A percentile compares a stretch with the other conserved stretches of the same genome.
phyloP scores from a whole-genome alignment of 495 filamentous ascomycete species.

The Hypoxylon crocopeplum region DNA sequence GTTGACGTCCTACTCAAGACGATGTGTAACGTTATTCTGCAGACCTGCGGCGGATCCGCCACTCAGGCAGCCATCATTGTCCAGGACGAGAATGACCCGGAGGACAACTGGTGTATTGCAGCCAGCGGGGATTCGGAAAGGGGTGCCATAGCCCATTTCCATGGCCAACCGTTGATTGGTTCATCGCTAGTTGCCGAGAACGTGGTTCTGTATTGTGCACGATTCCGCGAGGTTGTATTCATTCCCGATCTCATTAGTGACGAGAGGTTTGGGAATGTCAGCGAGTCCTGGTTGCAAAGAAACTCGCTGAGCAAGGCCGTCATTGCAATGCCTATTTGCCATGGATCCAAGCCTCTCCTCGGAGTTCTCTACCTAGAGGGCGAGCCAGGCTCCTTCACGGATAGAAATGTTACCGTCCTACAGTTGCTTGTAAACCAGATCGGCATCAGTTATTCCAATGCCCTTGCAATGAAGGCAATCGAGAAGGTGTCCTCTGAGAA shows the following conservation, averaged over 20 bases:
- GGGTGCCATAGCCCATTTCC: slow-evolving; percentile 66
- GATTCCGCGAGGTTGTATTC: slow-evolving; percentile 84
- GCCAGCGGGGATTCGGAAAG: slow-evolving; percentile 74
- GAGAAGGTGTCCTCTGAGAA: slow-evolving; percentile 82
- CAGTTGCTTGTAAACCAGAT: slow-evolving; percentile 90
- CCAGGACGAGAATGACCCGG: slow-evolving; percentile 67
- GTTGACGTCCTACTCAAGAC: slow-evolving; percentile 84
- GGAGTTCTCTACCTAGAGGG: slow-evolving; percentile 89
- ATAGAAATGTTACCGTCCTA: slow-evolving; percentile 83
- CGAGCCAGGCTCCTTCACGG: slow-evolving; percentile 83
- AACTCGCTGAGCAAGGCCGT: slow-evolving; percentile 77
- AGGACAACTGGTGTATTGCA: slow-evolving; percentile 71
- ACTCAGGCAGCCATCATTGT: slow-evolving; percentile 81
- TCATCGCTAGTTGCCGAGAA: slow-evolving; percentile 71
- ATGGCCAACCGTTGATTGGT: slow-evolving; percentile 71
- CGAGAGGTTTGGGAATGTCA: slow-evolving; percentile 85
- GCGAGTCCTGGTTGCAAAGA: slow-evolving; percentile 69
- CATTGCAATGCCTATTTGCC: slow-evolving; percentile 85
- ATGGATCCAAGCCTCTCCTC: slow-evolving; percentile 74
- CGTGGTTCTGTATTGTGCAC: slow-evolving; percentile 80
- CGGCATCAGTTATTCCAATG: slow-evolving; percentile 86
- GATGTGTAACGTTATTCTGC: slow-evolving; percentile 89
- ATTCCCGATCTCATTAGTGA: slow-evolving; percentile 82
- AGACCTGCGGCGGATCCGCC: slow-evolving; percentile 80
- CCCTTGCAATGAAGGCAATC: slow-evolving; percentile 80